Percentiles rank a stretch among this genome's conserved stretches.
Evolutionary conservation across 2,329 filamentous ascomycete species (phyloP).

Genomic region (Amylocarpus encephaloides): DNA sequence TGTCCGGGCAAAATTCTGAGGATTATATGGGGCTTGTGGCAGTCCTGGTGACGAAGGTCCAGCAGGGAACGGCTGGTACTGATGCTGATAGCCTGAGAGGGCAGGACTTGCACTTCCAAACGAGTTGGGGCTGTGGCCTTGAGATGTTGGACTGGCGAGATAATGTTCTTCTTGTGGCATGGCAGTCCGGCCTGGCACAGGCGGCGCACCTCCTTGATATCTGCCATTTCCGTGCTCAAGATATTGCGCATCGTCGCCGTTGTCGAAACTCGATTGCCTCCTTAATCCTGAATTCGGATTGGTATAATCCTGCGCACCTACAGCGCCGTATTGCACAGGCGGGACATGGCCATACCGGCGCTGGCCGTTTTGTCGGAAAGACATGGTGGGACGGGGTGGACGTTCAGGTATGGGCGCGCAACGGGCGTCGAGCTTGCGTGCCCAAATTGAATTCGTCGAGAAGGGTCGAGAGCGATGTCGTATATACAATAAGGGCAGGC

Average conservation of each 20-base stretch:
- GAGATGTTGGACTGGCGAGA: conserved; percentile 33
- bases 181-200: conserved; percentile 20
- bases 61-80: conserved; percentile 41
- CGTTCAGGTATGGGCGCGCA: neutral
- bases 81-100: conserved; percentile 44
- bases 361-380: conserved; percentile 53
- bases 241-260: conserved; percentile 62
- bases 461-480: too few relatives aligned
- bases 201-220: conserved; percentile 30
- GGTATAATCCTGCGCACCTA: conserved; percentile 35
- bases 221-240: conserved; percentile 33
- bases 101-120: conserved; percentile 27
- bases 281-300: conserved; percentile 27
- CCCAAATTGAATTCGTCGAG: too few relatives aligned
- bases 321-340: conserved; percentile 52
- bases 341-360: conserved; percentile 61
- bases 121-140: conserved; percentile 22
- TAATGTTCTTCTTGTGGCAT: conserved; percentile 55
- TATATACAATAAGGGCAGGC: too few relatives aligned
- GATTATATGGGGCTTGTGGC: conserved; percentile 51
- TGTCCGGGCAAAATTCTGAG: conserved; percentile 49
- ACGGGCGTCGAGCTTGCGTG: neutral
- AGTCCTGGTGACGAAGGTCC: conserved; percentile 24
- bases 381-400: conserved; percentile 40
- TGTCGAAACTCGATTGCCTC: conserved; percentile 67